Percentiles rank a stretch among this genome's conserved stretches.
Evolutionary conservation across 352 stramenopile species (phyloP).

Genomic region (Blastocystis sp.): DNA sequence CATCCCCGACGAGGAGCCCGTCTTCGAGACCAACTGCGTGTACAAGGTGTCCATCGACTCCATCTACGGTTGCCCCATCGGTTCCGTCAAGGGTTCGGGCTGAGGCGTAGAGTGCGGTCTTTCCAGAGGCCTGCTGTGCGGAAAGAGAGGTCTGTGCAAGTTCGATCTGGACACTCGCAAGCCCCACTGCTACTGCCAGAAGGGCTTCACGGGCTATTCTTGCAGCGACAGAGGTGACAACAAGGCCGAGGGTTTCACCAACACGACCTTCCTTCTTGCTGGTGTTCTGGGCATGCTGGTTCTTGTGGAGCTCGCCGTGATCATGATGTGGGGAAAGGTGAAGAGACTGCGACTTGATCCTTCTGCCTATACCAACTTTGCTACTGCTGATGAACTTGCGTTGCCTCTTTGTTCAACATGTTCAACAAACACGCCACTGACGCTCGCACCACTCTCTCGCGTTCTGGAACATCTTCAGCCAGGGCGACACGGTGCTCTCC

Average conservation of each 20-base stretch:
- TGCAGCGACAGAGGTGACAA: conserved; percentile 62
- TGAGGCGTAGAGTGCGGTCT: conserved; percentile 51
- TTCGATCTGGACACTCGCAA: conserved; percentile 57
- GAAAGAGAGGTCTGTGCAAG: conserved; percentile 54
- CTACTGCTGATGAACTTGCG: conserved; percentile 58
- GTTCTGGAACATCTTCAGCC: conserved; percentile 96
- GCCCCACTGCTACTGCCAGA: conserved; percentile 67
- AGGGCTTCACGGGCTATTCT: conserved; percentile 52
- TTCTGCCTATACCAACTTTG: conserved; percentile 65
- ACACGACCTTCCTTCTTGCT: conserved; percentile 53
- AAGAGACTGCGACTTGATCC: conserved; percentile 63
- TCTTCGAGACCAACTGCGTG: conserved; percentile 21
- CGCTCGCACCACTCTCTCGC: conserved; percentile 88
- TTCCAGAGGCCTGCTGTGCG: conserved; percentile 19
- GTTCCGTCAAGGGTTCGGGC: too few species aligned
- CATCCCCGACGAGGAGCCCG: conserved; percentile 42
- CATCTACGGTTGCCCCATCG: conserved; percentile 64
- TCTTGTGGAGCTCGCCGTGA: conserved; percentile 38
- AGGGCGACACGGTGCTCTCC: conserved; percentile 82
- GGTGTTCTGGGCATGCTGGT: conserved; percentile 54
- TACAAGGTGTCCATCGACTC: conserved; percentile 45
- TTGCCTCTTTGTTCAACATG: conserved; percentile 17
- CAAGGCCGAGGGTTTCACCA: conserved; percentile 64
- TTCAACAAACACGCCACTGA: neutral
- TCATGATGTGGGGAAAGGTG: conserved; percentile 61